Percentiles rank a stretch among this genome's conserved stretches.
phyloP scores from a whole-genome alignment of 148 eudicot genomes.

The Vaccinium corymbosum region DNA sequence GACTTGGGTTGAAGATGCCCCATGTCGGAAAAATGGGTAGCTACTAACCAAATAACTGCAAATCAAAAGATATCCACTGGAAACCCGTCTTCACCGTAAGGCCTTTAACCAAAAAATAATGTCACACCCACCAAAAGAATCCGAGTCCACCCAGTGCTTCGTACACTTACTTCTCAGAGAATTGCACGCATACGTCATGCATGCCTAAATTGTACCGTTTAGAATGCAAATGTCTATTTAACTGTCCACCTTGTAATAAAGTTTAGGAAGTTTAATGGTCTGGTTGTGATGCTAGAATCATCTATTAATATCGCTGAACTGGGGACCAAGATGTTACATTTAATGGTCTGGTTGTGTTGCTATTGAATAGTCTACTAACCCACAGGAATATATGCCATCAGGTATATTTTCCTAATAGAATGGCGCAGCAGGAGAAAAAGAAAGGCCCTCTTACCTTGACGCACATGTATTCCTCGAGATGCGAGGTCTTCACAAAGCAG shows the following conservation, averaged over 20 bases:
- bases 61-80: neutral
- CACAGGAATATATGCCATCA: neutral
- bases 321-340: neutral
- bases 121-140: neutral
- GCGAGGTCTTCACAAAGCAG: slow-evolving; percentile 11
- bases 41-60: neutral
- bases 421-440: neutral
- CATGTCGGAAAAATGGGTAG: neutral
- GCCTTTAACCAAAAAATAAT: neutral
- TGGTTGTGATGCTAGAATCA: neutral
- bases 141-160: neutral
- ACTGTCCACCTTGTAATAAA: neutral
- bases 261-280: neutral
- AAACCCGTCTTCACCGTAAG: neutral
- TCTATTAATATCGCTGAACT: neutral
- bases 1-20: neutral
- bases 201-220: neutral
- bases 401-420: neutral
- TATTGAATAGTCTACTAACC: neutral
- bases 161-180: neutral
- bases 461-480: neutral
- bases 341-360: too few species aligned
- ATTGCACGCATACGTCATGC: neutral
- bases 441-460: neutral
- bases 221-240: neutral